Evolutionary conservation across 345 rosid species (phyloP).

Genomic region (Tarenaya hassleriana): DNA sequence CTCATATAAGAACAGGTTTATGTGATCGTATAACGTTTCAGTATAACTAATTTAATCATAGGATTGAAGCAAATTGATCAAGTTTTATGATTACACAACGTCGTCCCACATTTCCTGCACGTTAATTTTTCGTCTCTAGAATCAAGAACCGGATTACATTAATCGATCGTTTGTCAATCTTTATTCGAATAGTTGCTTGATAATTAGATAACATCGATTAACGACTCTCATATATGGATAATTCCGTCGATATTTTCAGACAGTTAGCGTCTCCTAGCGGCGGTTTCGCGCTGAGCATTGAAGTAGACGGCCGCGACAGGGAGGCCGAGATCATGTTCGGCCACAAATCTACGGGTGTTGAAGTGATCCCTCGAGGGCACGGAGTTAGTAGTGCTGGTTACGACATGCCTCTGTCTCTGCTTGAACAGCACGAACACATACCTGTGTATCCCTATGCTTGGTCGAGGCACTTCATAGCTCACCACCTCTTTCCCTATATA

Average conservation of each 20-base stretch:
- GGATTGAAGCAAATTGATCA: too few relatives aligned
- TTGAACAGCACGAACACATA: constrained; percentile 55
- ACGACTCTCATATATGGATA: too few relatives aligned
- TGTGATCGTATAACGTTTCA: too few relatives aligned
- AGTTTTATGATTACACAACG: too few relatives aligned
- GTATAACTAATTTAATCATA: too few relatives aligned
- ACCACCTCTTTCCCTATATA: constrained; percentile 51
- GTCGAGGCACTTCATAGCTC: constrained; percentile 55
- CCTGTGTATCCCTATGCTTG: constrained; percentile 60
- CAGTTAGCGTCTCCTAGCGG: constrained; percentile 48
- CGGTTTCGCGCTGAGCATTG: constrained; percentile 65
- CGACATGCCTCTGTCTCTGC: constrained; percentile 42
- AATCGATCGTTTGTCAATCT: too few relatives aligned
- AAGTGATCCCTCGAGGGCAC: constrained; percentile 45
- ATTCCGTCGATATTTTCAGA: neutral
- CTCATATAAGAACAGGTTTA: too few relatives aligned
- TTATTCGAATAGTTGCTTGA: too few relatives aligned
- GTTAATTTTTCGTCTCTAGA: too few relatives aligned
- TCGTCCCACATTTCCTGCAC: too few relatives aligned
- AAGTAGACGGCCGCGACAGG: constrained; percentile 77
- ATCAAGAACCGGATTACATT: too few relatives aligned
- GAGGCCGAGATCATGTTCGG: constrained; percentile 47
- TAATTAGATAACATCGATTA: too few relatives aligned
- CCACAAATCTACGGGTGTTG: constrained; percentile 47
- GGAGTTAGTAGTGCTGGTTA: constrained; percentile 27